phyloP scores from a whole-genome alignment of 768 basidiomycete genomes.

The Leccinellum luteum region DNA sequence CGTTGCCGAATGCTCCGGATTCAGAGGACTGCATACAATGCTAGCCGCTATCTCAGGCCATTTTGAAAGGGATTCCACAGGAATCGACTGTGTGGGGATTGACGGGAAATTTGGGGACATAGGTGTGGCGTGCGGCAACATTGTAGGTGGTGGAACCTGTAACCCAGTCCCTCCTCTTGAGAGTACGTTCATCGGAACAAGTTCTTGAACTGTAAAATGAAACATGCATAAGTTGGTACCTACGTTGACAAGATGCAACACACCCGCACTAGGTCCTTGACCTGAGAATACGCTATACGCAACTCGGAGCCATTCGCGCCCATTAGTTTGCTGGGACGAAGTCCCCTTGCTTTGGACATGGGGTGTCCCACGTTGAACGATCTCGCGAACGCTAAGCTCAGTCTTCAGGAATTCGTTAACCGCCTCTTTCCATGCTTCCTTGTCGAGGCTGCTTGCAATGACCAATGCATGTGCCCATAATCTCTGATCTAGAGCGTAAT shows the following conservation, averaged over 20 bases:
- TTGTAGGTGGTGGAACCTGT: constrained; percentile 37
- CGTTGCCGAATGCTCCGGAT: constrained; percentile 66
- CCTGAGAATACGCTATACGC: constrained; percentile 85
- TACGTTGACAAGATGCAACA: constrained; percentile 6
- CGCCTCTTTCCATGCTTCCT: constrained; percentile 90
- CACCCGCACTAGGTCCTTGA: constrained; percentile 75
- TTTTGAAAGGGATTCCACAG: constrained; percentile 59
- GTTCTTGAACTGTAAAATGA: constrained; percentile 62
- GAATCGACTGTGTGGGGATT: constrained; percentile 44
- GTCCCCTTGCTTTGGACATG: constrained; percentile 20
- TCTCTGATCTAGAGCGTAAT: constrained; percentile 82
- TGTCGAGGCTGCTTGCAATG: constrained; percentile 89
- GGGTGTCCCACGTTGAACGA: constrained; percentile 10
- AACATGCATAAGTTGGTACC: constrained; percentile 3
- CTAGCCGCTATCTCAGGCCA: constrained; percentile 90
- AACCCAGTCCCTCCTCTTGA: constrained; percentile 38
- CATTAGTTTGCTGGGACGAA: constrained; percentile 36
- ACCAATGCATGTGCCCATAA: constrained; percentile 96
- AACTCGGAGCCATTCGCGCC: constrained; percentile 72
- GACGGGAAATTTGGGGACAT: constrained; percentile 62
- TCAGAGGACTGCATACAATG: constrained; percentile 70
- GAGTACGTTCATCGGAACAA: constrained; percentile 58
- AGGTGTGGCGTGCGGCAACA: constrained; percentile 46
- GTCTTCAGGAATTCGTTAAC: constrained; percentile 79
- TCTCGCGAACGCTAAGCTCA: constrained; percentile 57